These are phyloP conservation scores for Blastocystis sp. DNA, from an alignment of 352 stramenopile species.

Conservation along the genomic window DNA sequence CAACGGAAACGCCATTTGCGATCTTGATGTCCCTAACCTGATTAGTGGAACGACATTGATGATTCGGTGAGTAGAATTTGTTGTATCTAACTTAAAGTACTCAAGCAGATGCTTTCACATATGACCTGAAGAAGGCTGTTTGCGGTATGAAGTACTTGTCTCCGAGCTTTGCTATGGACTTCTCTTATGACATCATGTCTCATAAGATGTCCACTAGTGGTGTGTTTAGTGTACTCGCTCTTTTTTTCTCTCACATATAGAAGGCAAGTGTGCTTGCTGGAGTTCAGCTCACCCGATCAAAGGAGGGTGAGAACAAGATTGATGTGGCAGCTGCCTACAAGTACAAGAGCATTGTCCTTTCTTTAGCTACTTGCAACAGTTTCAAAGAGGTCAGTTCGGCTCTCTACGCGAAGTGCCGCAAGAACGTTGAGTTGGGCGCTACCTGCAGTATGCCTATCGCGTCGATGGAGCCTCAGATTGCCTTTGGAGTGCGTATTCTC, in stretches of 20 bases:
- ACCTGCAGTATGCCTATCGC: neutral
- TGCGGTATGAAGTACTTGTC: constrained; percentile 43
- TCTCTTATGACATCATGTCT: constrained; percentile 1
- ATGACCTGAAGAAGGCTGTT: neutral
- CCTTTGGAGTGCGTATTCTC: constrained; percentile 27
- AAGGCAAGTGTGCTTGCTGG: neutral
- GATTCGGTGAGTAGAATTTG: neutral
- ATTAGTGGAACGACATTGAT: constrained; percentile 25
- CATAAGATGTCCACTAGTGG: constrained; percentile 3
- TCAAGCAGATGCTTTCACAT: neutral
- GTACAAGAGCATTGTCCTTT: neutral
- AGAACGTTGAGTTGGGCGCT: constrained; percentile 31
- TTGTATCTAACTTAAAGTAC: neutral
- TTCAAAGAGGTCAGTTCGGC: neutral
- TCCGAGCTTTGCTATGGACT: neutral
- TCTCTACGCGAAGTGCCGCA: neutral
- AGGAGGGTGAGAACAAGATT: neutral
- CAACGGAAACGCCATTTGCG: neutral
- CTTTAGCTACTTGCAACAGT: neutral
- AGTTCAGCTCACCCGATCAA: neutral
- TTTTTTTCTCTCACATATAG: neutral
- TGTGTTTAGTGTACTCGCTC: neutral
- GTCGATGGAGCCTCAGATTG: neutral
- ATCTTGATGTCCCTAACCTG: constrained; percentile 45
- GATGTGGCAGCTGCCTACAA: neutral